Evolutionary conservation across 257 asterid genomes (phyloP).

Genomic region (Solanum sitiens): DNA sequence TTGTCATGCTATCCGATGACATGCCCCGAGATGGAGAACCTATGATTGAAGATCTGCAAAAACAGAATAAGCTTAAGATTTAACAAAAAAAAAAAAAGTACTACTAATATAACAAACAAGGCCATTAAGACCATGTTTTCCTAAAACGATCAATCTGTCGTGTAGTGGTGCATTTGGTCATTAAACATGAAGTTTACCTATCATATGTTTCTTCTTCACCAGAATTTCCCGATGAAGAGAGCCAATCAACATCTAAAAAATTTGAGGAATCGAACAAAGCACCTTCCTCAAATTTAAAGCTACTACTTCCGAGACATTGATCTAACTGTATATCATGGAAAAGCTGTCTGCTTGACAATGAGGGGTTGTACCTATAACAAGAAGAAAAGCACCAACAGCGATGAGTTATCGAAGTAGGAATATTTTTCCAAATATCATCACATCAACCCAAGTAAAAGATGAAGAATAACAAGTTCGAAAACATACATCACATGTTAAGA

Average conservation of each 20-base stretch:
- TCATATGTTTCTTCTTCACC: slow-evolving; percentile 74
- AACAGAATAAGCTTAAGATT: background rate
- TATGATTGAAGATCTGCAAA: slow-evolving; percentile 55
- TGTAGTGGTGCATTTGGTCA: background rate
- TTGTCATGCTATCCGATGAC: slow-evolving; percentile 16
- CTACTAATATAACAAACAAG: background rate
- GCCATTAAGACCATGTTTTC: background rate
- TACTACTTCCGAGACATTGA: slow-evolving; percentile 22
- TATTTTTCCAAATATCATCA: background rate
- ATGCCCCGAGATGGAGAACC: slow-evolving; percentile 33
- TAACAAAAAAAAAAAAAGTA: background rate
- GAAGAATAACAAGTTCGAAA: background rate
- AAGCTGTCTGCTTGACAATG: slow-evolving; percentile 40
- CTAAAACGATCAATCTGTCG: background rate
- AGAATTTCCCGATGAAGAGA: slow-evolving; percentile 82
- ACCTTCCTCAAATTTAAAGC: background rate
- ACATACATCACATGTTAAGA: background rate
- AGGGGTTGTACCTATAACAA: slow-evolving; percentile 48
- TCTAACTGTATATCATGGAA: slow-evolving; percentile 38
- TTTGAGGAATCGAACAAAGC: slow-evolving; percentile 47
- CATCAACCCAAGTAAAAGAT: background rate
- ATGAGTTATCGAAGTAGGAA: background rate
- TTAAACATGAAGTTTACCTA: slow-evolving; percentile 27
- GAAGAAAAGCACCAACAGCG: background rate
- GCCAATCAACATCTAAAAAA: slow-evolving; percentile 67